A percentile compares a stretch with the other conserved stretches of the same genome.
phyloP scores from a whole-genome alignment of 768 basidiomycete species.

The Amyloporia xantha region DNA sequence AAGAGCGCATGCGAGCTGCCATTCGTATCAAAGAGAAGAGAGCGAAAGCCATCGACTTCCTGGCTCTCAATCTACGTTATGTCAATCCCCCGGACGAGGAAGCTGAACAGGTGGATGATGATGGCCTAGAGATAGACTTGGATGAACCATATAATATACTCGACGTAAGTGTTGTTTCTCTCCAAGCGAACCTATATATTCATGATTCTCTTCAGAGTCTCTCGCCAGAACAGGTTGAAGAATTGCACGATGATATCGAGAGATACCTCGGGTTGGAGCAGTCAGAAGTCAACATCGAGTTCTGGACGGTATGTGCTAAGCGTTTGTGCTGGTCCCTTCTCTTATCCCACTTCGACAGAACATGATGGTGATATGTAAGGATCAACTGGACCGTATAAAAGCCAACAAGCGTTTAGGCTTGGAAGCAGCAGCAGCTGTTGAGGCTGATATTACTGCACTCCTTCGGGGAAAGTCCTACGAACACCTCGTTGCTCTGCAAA shows the following conservation, averaged over 20 bases:
- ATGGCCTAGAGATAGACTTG: slow-evolving; percentile 93
- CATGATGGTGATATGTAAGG: slow-evolving; percentile 96
- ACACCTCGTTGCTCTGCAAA: slow-evolving; percentile 76
- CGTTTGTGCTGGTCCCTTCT: slow-evolving; percentile 1
- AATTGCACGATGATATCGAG: slow-evolving; percentile 92
- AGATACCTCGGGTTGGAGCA: slow-evolving; percentile 85
- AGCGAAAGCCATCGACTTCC: slow-evolving; percentile 97
- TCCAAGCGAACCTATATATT: not conserved
- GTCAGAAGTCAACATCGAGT: slow-evolving; percentile 81
- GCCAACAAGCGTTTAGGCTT: slow-evolving; percentile 52
- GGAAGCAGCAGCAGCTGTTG: slow-evolving; percentile 75
- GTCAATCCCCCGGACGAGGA: slow-evolving; percentile 64
- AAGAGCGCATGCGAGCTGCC: slow-evolving; percentile 83
- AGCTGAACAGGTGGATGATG: slow-evolving; percentile 61
- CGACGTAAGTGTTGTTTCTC: slow-evolving; percentile 53
- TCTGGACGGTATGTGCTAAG: slow-evolving; percentile 73
- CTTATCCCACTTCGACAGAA: slow-evolving; percentile 43
- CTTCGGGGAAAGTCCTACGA: slow-evolving; percentile 83
- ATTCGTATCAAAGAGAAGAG: slow-evolving; percentile 95
- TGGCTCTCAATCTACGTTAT: slow-evolving; percentile 93
- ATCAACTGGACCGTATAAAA: slow-evolving; percentile 74
- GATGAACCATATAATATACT: slow-evolving; percentile 99
- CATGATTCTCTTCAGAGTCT: slow-evolving; percentile 53
- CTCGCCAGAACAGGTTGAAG: slow-evolving; percentile 80
- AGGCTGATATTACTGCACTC: slow-evolving; percentile 74